Evolutionary conservation across 2,329 filamentous ascomycete species (phyloP).

Genomic region (Ophiosphaerella korrae): DNA sequence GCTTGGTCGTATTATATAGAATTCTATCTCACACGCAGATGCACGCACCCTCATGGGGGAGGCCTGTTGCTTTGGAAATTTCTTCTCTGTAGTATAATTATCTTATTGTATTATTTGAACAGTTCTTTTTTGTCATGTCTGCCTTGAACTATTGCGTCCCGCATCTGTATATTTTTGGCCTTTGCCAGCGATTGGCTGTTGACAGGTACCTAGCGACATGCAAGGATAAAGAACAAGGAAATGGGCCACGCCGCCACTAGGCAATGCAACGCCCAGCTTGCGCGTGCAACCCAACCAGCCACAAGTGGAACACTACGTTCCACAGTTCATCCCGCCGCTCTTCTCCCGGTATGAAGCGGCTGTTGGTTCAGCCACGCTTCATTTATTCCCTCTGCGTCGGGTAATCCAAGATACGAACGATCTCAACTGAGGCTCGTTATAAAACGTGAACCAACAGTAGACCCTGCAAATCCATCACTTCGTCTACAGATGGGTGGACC

Average conservation of each 20-base stretch:
- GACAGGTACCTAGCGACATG: not conserved
- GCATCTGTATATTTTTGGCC: conserved; percentile 15
- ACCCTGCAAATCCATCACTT: conserved; percentile 1
- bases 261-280: conserved; percentile 9
- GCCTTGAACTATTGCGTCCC: not conserved
- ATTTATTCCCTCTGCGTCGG: conserved; percentile 1
- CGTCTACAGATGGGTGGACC: not conserved
- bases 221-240: not conserved
- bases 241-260: not conserved
- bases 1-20: not conserved
- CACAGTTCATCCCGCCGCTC: not conserved
- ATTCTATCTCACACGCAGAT: not conserved
- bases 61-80: not conserved
- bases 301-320: conserved; percentile 5
- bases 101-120: conserved; percentile 4
- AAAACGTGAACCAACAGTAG: not conserved
- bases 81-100: not conserved
- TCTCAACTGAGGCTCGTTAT: not conserved
- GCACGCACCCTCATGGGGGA: no score
- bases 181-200: not conserved
- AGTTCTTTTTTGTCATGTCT: not conserved
- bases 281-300: conserved; percentile 2
- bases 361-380: not conserved
- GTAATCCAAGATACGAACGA: not conserved
- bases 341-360: not conserved